Percentiles rank a stretch among this genome's conserved stretches.
phyloP scores from a whole-genome alignment of 345 rosid genomes.

The Rhizophora mangle region DNA sequence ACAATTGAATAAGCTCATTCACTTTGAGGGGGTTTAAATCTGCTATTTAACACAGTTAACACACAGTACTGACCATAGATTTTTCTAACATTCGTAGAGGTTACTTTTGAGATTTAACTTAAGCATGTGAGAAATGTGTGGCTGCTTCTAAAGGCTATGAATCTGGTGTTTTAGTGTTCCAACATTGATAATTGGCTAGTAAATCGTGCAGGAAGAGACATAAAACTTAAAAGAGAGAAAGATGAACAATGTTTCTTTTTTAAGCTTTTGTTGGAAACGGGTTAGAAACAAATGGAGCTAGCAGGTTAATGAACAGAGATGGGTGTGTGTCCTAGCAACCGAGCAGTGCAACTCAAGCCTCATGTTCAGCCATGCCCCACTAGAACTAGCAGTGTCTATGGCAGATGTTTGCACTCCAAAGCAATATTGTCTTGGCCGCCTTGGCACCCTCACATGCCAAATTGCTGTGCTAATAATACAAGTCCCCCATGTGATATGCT shows the following conservation, averaged over 20 bases:
- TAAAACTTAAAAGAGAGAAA: too few relatives aligned
- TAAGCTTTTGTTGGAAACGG: not conserved
- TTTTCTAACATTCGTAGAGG: too few relatives aligned
- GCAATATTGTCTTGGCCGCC: conserved; percentile 8
- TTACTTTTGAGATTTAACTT: too few relatives aligned
- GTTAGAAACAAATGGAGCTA: not conserved
- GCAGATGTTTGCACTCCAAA: conserved; percentile 11
- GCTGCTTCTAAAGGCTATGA: too few relatives aligned
- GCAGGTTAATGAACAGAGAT: not conserved
- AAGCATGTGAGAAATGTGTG: too few relatives aligned
- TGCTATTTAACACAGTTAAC: conserved; percentile 18
- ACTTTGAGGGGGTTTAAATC: not conserved
- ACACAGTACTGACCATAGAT: too few relatives aligned
- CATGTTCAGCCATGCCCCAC: conserved; percentile 16
- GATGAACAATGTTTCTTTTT: too few relatives aligned
- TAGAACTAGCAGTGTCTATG: conserved; percentile 4
- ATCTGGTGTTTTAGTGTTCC: too few relatives aligned
- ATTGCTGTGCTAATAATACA: conserved; percentile 12
- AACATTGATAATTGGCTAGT: too few relatives aligned
- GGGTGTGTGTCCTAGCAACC: conserved; percentile 36
- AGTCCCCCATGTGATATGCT: conserved; percentile 51
- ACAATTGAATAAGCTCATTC: conserved; percentile 1
- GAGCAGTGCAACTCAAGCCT: conserved; percentile 29
- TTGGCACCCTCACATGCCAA: conserved; percentile 42
- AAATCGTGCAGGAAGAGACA: too few relatives aligned